Conservation (phyloP, 352 stramenopile species). For the Pythium vanterpoolii region DNA sequence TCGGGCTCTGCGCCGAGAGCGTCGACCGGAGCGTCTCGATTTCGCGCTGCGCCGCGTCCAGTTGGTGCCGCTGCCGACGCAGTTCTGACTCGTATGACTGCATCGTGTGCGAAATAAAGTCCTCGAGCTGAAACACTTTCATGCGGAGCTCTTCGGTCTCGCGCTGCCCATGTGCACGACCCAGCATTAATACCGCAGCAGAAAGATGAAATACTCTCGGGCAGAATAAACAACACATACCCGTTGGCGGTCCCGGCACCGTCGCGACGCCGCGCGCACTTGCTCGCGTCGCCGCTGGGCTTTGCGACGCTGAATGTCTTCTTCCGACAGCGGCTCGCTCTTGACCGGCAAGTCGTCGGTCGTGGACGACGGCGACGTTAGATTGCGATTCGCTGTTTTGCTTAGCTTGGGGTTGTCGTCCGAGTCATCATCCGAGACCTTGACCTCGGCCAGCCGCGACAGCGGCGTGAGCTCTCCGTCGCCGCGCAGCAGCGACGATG, state of each 20-base stretch:
- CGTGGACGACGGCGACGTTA: background rate
- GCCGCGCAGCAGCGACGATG: conserved; percentile 2
- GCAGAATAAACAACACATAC: conserved; percentile 19
- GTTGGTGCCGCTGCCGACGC: conserved; percentile 37
- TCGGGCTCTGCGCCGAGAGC: background rate
- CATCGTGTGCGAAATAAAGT: conserved; percentile 59
- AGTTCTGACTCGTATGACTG: conserved; percentile 55
- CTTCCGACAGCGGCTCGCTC: conserved; percentile 33
- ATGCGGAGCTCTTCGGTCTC: conserved; percentile 66
- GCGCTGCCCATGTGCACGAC: conserved; percentile 25
- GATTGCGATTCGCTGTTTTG: conserved; percentile 18
- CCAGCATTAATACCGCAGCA: too few relatives aligned
- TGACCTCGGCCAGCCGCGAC: conserved; percentile 3
- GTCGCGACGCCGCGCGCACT: conserved; percentile 51
- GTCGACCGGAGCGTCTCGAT: conserved; percentile 33
- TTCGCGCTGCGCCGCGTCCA: conserved; percentile 39
- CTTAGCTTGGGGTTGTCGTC: conserved; percentile 29
- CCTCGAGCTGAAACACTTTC: conserved; percentile 68
- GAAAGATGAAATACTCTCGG: too few relatives aligned
- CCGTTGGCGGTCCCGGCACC: conserved; percentile 57
- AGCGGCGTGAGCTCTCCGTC: conserved; percentile 4
- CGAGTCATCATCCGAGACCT: conserved; percentile 24
- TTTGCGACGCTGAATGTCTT: conserved; percentile 57
- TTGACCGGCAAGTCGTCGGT: conserved; percentile 4
- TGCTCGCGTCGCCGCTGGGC: conserved; percentile 58